phyloP scores from a whole-genome alignment of 1,284 basidiomycete species.

The Boletus hoseneyae region DNA sequence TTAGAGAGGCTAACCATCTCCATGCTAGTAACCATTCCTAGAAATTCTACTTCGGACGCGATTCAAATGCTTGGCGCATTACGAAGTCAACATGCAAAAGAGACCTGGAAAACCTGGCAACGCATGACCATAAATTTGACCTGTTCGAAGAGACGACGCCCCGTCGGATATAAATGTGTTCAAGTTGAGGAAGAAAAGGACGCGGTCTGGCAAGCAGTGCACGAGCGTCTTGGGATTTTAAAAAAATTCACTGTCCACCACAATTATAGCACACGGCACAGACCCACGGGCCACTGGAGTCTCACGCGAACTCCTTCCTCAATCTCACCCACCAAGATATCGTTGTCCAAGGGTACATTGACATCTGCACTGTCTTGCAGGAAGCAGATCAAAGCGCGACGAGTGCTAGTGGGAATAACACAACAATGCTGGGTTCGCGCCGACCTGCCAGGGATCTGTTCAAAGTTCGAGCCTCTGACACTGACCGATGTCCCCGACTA shows the following conservation, averaged over 20 bases:
- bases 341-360: not conserved
- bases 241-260: not conserved
- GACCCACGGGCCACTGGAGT: not conserved
- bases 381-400: not conserved
- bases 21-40: not conserved
- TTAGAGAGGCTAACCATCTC: not conserved
- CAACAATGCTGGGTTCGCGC: no score
- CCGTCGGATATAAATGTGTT: no score
- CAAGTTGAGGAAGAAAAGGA: constrained; percentile 4
- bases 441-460: not conserved
- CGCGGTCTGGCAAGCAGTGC: not conserved
- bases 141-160: constrained; percentile 1
- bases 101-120: not conserved
- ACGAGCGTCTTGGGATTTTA: not conserved
- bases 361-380: not conserved
- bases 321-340: not conserved
- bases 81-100: constrained; percentile 1
- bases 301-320: constrained; percentile 7
- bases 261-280: not conserved
- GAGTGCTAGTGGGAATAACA: no score
- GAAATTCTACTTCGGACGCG: not conserved
- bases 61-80: constrained; percentile 1
- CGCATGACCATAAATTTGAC: constrained; percentile 5
- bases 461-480: not conserved
- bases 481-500: not conserved